Conservation (phyloP, 1,139 yeast genomes). For the Nakaseomyces bracarensis region DNA sequence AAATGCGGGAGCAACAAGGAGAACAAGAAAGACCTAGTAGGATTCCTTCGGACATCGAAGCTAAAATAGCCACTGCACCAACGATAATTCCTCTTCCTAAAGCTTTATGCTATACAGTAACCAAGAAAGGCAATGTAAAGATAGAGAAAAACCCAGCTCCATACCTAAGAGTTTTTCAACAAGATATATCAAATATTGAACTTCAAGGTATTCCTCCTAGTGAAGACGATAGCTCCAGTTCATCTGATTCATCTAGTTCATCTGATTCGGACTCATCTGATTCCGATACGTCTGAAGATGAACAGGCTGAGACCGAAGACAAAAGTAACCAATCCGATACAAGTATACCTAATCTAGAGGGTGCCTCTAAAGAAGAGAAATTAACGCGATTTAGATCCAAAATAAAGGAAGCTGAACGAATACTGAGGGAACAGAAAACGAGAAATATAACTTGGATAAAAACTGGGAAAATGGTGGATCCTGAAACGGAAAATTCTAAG, state of each 20-base stretch:
- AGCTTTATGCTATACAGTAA: slow-evolving; percentile 1
- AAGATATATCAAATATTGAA: slow-evolving; percentile 1
- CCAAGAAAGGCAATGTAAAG: slow-evolving; percentile 2
- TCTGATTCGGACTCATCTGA: not conserved
- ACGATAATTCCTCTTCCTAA: slow-evolving; percentile 1
- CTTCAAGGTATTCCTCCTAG: not conserved
- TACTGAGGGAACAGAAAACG: slow-evolving; percentile 11
- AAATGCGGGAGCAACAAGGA: not conserved
- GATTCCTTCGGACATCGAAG: not conserved
- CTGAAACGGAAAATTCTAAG: not conserved
- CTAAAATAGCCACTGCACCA: not conserved
- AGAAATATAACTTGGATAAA: slow-evolving; percentile 30
- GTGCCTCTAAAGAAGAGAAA: slow-evolving; percentile 5
- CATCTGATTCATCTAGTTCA: too few species aligned
- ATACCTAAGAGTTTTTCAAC: slow-evolving; percentile 1
- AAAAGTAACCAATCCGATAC: slow-evolving; percentile 1
- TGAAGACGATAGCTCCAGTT: slow-evolving; percentile 2
- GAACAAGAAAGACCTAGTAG: not conserved
- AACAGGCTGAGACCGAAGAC: not conserved
- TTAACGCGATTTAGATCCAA: slow-evolving; percentile 4
- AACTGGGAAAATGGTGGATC: slow-evolving; percentile 27
- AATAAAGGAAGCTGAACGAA: slow-evolving; percentile 8
- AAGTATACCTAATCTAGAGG: not conserved
- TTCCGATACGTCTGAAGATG: not conserved
- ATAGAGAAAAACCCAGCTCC: slow-evolving; percentile 4